Conservation (phyloP, 2,329 filamentous ascomycete species). For the Monilinia vaccinii-corymbosi region DNA sequence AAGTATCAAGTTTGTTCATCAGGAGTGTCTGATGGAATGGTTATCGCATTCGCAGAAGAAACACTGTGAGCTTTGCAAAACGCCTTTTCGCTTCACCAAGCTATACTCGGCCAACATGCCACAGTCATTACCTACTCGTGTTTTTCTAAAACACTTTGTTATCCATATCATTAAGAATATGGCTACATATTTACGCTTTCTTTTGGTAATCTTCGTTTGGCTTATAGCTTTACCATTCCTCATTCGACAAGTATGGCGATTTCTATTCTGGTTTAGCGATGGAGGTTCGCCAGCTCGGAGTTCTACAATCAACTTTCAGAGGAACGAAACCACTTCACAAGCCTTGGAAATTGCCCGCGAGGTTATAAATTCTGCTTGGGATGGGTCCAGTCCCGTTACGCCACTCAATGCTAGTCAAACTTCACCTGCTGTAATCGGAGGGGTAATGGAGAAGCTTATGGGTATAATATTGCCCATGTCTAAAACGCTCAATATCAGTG, state of each 20-base stretch:
- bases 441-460: slow-evolving; percentile 31
- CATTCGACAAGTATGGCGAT: slow-evolving; percentile 86
- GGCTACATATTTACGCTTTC: slow-evolving; percentile 67
- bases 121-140: slow-evolving; percentile 62
- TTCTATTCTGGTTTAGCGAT: slow-evolving; percentile 67
- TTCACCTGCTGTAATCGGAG: slow-evolving; percentile 32
- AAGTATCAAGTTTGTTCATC: slow-evolving; percentile 97
- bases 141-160: slow-evolving; percentile 72
- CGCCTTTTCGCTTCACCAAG: slow-evolving; percentile 95
- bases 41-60: slow-evolving; percentile 98
- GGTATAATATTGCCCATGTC: slow-evolving; percentile 22
- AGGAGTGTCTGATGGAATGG: slow-evolving; percentile 98
- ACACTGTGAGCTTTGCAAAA: slow-evolving; percentile 98
- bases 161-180: slow-evolving; percentile 64
- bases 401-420: slow-evolving; percentile 29
- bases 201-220: slow-evolving; percentile 80
- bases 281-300: slow-evolving; percentile 25
- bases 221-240: slow-evolving; percentile 78
- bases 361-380: slow-evolving; percentile 19
- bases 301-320: slow-evolving; percentile 1
- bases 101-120: slow-evolving; percentile 95
- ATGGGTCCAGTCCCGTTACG: slow-evolving; percentile 26
- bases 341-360: slow-evolving; percentile 22
- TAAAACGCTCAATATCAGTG: slow-evolving; percentile 23
- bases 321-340: slow-evolving; percentile 15